Evolutionary conservation across 1,284 basidiomycete species (phyloP), one percentile per base, ranked within the genome.

Genomic region (Boletellus dicymbophilus): DNA sequence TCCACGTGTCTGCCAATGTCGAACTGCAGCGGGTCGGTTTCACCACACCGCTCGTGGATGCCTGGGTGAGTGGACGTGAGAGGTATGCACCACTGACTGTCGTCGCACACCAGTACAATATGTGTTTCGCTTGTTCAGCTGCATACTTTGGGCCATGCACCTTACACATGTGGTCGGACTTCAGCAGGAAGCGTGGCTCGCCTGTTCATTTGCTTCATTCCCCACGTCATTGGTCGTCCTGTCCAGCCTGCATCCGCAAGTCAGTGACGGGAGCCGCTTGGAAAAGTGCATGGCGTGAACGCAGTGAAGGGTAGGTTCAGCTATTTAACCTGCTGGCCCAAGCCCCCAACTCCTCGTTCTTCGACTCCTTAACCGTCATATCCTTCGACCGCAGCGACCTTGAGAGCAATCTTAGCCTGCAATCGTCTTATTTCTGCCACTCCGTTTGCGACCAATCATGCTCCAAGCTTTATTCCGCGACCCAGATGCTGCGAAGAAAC

Each of bases 401-500:
- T 36, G 62, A 61, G 57, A 66, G 52, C 51, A 56, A 61, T 45
- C 39, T 57, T 47, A 58, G 44, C 40, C 51, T 52, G 57, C 56
- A 60, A 34, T 64, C 59, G 31, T 66, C 62, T 43, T 74, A 77
- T 66, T 62, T 58, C 28, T 63, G 70, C n/a, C 75, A 76, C 62
- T 65, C 71, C 48, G 62, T 75, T 38, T 69, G 75, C 67, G 71
- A 77, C 62, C 74, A 77, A 75, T 62, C 49, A 85, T 85, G 77
- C 68, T 73, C 51, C 73, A 77, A 37, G 59, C 68, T 52, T 78
- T 89, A 57, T 77, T 88, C 55, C 79, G 79, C 52, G 83, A 88
- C 58, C 71, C 78, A n/a, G 84, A 84, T 38, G 78, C 77, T 16
- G 75, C 81, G 21, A 73, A 69, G 61, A 86, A 80, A 65, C 69